Conservation (phyloP, 202 grass and related monocot genomes). For the Saccharum hybrid region DNA sequence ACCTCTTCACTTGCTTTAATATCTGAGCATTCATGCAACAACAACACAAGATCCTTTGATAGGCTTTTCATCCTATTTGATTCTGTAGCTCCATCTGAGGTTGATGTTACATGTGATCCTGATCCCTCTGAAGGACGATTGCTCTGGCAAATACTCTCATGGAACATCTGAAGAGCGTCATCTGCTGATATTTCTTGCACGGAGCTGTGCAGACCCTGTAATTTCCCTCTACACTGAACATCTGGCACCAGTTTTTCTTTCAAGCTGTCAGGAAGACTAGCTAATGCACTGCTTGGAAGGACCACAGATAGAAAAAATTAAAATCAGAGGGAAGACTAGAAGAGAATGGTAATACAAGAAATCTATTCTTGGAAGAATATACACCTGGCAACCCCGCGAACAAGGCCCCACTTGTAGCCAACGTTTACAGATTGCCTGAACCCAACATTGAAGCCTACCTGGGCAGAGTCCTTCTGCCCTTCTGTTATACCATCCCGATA, state of each 20-base stretch:
- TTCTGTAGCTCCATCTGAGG: constrained; percentile 15
- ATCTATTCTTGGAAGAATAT: neutral
- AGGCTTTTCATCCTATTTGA: constrained; percentile 53
- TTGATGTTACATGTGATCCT: constrained; percentile 33
- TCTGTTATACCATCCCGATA: constrained; percentile 88
- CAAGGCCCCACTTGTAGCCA: constrained; percentile 83
- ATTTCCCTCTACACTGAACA: constrained; percentile 51
- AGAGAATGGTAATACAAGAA: neutral
- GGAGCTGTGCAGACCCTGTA: constrained; percentile 49
- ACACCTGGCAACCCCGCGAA: constrained; percentile 78
- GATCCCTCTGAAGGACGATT: constrained; percentile 31
- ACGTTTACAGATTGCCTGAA: constrained; percentile 68
- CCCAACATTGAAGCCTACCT: constrained; percentile 88
- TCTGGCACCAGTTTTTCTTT: constrained; percentile 60
- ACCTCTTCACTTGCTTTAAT: constrained; percentile 56
- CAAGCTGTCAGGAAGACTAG: constrained; percentile 54
- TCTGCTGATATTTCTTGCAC: constrained; percentile 65
- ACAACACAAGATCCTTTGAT: constrained; percentile 47
- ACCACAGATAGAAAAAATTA: neutral
- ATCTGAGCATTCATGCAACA: constrained; percentile 59
- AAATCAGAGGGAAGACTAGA: neutral
- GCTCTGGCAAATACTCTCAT: constrained; percentile 50
- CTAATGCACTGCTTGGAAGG: constrained; percentile 57
- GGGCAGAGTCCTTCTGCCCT: constrained; percentile 79
- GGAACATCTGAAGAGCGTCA: constrained; percentile 55